These are phyloP conservation scores for Aphanomyces cochlioides DNA, from an alignment of 352 stramenopile genomes.

Conservation along the genomic window DNA sequence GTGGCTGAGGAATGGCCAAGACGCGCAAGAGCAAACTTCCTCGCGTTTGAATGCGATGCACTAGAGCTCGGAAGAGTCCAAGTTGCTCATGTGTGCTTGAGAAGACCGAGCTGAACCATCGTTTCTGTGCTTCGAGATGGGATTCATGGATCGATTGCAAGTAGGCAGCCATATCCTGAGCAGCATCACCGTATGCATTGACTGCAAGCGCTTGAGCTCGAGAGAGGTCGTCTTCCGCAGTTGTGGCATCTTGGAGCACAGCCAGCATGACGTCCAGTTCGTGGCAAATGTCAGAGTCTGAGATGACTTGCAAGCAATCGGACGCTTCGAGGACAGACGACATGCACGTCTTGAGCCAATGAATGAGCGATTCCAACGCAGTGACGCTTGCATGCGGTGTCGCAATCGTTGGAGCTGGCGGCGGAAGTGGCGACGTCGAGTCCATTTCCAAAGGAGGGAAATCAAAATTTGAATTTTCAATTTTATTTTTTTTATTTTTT, in stretches of 20 bases:
- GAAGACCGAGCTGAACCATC: conserved; percentile 10
- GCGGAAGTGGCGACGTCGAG: not conserved
- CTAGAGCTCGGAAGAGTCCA: not conserved
- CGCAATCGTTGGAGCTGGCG: not conserved
- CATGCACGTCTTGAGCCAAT: conserved; percentile 18
- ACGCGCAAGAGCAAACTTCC: conserved; percentile 3
- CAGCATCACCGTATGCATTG: not conserved
- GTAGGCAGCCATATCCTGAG: not conserved
- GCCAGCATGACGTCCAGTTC: conserved; percentile 5
- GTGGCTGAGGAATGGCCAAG: conserved; percentile 10
- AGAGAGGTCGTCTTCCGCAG: not conserved
- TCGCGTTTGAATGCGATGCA: conserved; percentile 4
- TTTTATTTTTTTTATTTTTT: too few relatives aligned
- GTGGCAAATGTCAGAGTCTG: not conserved
- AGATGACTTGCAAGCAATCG: not conserved
- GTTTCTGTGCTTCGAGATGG: conserved; percentile 8
- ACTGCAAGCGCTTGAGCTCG: conserved; percentile 4
- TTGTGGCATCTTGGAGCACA: not conserved
- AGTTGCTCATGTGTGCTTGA: not conserved
- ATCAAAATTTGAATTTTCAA: not conserved
- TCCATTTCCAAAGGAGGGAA: conserved; percentile 8
- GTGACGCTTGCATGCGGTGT: conserved; percentile 1
- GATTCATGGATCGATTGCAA: conserved; percentile 12
- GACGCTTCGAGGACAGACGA: not conserved
- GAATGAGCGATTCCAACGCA: not conserved